Evolutionary conservation across 2,329 filamentous ascomycete species (phyloP), one percentile per base, ranked within the genome.

Genomic region (Colletotrichum sp.): DNA sequence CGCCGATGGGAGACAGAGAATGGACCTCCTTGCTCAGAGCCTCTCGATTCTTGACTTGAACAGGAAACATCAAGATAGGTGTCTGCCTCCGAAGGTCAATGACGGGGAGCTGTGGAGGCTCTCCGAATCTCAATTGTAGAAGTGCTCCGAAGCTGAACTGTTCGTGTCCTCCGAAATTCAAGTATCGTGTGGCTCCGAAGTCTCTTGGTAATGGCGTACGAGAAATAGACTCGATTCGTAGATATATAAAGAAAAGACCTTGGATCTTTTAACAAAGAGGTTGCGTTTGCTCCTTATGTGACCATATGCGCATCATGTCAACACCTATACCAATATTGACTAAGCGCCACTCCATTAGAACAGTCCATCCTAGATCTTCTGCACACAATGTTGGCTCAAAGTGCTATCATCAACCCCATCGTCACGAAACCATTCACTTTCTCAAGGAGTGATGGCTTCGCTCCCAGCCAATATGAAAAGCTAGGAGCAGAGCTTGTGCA

Each of bases 211-310:
- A 21, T 52, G n/a, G 10, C 7, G 44, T 21, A 52, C 3, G n/a
- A 21, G 44, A 2, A 8, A 21, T 13, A 21, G 10, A 18, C n/a
- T 5, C 3, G 5, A 52, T 21, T 13, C 2, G 2, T 52, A 8
- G 44, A 52, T 52, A 13, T 52, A 52, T 52, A 52, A 52, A 52
- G 7, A 21, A 21, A 13, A 0, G 6, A 52, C 8, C 44, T 52
- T 52, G n/a, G 6, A 52, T 52, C n/a, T n/a, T 21, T 1, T 13
- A 21, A 12, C 3, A 3, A 8, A 4, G 0, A 8, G n/a, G 7
- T 13, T 13, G n/a, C 3, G n/a, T 52, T 24, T 13, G 44, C 1
- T 8, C 10, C 1, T 1, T 3, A 21, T 52, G 44, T 21, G 44
- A 52, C n/a, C 44, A 52, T 13, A 8, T 52, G 44, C n/a, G 44